Evolutionary conservation across 1,139 yeast genomes (phyloP), one percentile per base, ranked within the genome.

Genomic region (Suhomyces terraborum): DNA sequence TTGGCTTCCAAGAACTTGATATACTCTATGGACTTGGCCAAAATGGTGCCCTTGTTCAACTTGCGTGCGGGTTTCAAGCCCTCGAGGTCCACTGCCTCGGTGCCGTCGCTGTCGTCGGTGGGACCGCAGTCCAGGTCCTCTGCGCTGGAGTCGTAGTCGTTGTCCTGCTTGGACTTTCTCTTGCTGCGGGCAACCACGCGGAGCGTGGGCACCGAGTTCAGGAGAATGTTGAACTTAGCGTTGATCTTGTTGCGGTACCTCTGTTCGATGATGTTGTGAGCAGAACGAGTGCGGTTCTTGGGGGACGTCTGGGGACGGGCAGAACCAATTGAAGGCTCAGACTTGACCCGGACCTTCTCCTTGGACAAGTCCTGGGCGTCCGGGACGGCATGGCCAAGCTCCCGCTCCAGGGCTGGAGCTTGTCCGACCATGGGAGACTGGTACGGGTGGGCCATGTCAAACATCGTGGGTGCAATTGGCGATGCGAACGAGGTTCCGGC

Each of bases 241-340:
- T 71, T 72, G 45, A 72, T 71, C 46, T 69, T 71, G 54, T 72
- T 70, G 42, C 77, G 53, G 53, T 71, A 71, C 40, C 77, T 49
- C 50, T 72, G 77, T 47, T 72, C 77, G 40, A 72, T 70, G 4
- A 72, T 66, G 45, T 71, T 72, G 54, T 72, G 77, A 5, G 75
- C 66, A 1, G 71, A 65, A 41, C 64, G 66, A 46, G 21, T 62
- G 55, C 26, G 35, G 30, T 28, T 32, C 29, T 42, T 42, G 20
- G 37, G 41, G 8, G 35, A 26, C 4, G 30, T n/a, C 16, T 25
- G 41, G 19, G 35, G 27, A 9, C 34, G 18, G n/a, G 39, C 21
- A 9, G 21, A 12, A 13, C 29, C 18, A 8, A 34, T n/a, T 14
- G 32, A 17, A 12, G 47, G 41, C 19, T 43, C 46, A 4, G 47